A percentile compares a stretch with the other conserved stretches of the same genome.
Conservation (phyloP, 2,329 filamentous ascomycete species). For the Ophiocordyceps australis region DNA sequence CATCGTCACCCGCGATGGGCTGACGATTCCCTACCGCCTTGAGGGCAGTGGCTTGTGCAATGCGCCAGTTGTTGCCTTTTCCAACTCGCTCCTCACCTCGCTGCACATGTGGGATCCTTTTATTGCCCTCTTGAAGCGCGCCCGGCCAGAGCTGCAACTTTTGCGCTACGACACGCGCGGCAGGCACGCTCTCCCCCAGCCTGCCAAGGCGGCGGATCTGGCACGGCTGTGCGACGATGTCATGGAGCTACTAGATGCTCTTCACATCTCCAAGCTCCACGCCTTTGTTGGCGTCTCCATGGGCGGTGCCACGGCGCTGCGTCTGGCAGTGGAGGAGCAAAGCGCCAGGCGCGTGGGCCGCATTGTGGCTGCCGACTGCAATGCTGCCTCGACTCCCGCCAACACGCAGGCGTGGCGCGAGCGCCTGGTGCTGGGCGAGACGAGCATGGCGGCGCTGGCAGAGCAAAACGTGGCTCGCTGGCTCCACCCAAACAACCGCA, state of each 20-base stretch:
- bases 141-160: constrained; percentile 49
- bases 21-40: constrained; percentile 53
- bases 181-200: constrained; percentile 30
- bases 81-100: constrained; percentile 66
- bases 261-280: constrained; percentile 49
- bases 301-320: constrained; percentile 62
- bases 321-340: constrained; percentile 51
- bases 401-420: constrained; percentile 71
- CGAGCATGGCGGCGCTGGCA: constrained; percentile 48
- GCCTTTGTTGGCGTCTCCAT: constrained; percentile 61
- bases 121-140: constrained; percentile 37
- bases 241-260: constrained; percentile 42
- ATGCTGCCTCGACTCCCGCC: constrained; percentile 48
- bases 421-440: constrained; percentile 49
- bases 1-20: constrained; percentile 49
- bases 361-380: constrained; percentile 67
- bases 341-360: constrained; percentile 31
- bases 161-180: constrained; percentile 66
- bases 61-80: constrained; percentile 57
- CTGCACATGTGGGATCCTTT: constrained; percentile 69
- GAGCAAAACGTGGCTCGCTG: constrained; percentile 55
- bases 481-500: constrained; percentile 46
- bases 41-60: constrained; percentile 50
- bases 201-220: constrained; percentile 33
- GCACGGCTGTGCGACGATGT: constrained; percentile 54